Base-by-base conservation (phyloP, 257 asterid species). In the Striga asiatica region DNA sequence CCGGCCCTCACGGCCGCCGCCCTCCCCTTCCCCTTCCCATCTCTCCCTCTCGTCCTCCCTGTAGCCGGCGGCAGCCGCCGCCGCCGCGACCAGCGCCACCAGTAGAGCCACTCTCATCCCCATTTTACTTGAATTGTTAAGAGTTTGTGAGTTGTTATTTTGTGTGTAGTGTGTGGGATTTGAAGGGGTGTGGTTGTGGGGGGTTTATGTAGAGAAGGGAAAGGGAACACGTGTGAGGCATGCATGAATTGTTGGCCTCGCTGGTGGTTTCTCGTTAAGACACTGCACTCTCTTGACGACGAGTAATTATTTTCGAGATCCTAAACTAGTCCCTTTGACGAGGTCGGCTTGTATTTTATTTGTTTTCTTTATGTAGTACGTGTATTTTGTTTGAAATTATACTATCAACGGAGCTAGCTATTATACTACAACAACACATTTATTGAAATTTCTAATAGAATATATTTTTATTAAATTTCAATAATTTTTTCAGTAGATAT, bases 171-270 rank as follows among this genome's bases (percentile, higher is more conserved):
- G 19, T 12, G 37, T 5, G 20, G n/a, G 49, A 11, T 17, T 12
- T 4, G 21, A 60, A 23, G 2, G 48, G 8, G 1, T n/a, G 53
- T 38, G 34, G 62, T 47, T 2, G 69, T 3, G 43, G 11, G 17
- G 5, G 6, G 74, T 65, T 59, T 76, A 72, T 65, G 76, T 69
- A 77, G 74, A 71, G 48, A 21, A 56, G 19, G 11, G 35, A 34
- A 31, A 37, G 59, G 22, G 14, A 8, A 81, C 93, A 82, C 54
- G 78, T 82, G 95, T 56, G 67, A 3, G 60, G 2, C 95, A 82
- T 82, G 95, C 89, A 85, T 14, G 77, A 34, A n/a, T 9, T 25
- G 41, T 13, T 28, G 66, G 68, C 56, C 54, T 27, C 54, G 85
- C 56, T 82, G 93, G 83, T 81, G 28, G 23, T 51, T 56, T 62